Evolutionary conservation across 2,329 filamentous ascomycete genomes (phyloP), one percentile per base, ranked within the genome.

Genomic region (Volutella citrinella): DNA sequence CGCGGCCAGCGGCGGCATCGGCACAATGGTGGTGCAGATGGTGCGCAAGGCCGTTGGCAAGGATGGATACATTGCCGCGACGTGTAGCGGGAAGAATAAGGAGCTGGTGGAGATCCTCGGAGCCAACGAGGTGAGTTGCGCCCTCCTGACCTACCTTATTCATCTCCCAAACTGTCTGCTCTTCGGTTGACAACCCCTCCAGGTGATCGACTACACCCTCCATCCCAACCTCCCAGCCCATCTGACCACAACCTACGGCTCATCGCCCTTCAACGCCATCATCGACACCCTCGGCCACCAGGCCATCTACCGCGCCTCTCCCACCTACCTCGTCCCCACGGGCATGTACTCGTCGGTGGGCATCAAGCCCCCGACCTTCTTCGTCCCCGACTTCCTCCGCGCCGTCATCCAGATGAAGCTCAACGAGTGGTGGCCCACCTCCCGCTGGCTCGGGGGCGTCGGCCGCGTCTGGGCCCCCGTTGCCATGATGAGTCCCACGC

Each of bases 1-100:
- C 42, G 72, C 69, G 5, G 72, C 68, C 14, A 72, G 70, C 43
- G 71, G 72, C 1, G 71, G 69, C 10, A 66, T 76, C 6, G 72
- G 72, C 10, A 60, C 61, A 14, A 45, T 74, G 30, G 55, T 63
- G 3, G 53, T 72, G 28, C 72, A 76, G 53, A 62, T 71, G 56
- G 56, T 50, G 27, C 56, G 56, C 11, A 52, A 45, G n/a, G 41
- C 55, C 45, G 59, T 70, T 41, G 59, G 66, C 24, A 41, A 56
- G 32, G 51, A 57, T 1, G 71, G 69, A 4, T 50, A 56, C 30
- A 62, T 77, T 3, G 65, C 65, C 2, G 72, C 55, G 0, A 62
- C 74, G 10, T 76, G 72, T 49, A 73, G 69, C 3, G 63, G 55
- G 3, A 56, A 45, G 26, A 76, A 76, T 29, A 59, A 48, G 6